Percentiles rank a stretch among this genome's conserved stretches.
Conservation (phyloP, 2,329 filamentous ascomycete genomes). For the Aureobasidium pullulans region DNA sequence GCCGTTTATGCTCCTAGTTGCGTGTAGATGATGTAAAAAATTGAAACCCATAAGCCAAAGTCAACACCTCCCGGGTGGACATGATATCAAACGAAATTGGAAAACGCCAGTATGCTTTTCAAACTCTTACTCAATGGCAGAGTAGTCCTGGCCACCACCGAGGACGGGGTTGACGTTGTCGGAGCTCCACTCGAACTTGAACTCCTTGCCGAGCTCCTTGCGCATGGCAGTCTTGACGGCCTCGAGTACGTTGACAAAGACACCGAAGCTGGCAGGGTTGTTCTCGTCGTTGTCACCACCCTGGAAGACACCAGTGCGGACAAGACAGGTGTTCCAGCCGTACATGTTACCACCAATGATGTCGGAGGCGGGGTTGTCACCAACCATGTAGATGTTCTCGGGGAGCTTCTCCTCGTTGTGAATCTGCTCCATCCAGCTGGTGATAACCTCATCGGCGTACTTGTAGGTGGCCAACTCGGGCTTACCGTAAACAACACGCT, state of each 20-base stretch:
- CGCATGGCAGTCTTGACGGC: constrained; percentile 60
- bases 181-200: constrained; percentile 62
- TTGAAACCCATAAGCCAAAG: not conserved
- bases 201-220: constrained; percentile 66
- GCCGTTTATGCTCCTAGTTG: constrained; percentile 6
- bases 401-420: constrained; percentile 65
- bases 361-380: constrained; percentile 67
- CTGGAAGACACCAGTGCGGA: constrained; percentile 72
- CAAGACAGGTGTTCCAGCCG: constrained; percentile 73
- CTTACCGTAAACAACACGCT: constrained; percentile 71
- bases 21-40: not conserved
- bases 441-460: constrained; percentile 67
- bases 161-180: constrained; percentile 63
- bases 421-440: constrained; percentile 67
- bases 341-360: constrained; percentile 75
- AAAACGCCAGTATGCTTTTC: constrained; percentile 12
- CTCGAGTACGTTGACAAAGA: constrained; percentile 66
- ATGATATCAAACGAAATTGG: constrained; percentile 3
- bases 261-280: constrained; percentile 70
- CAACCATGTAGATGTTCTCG: constrained; percentile 68
- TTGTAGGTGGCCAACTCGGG: constrained; percentile 70
- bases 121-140: constrained; percentile 47
- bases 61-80: constrained; percentile 11
- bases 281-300: constrained; percentile 67
- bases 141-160: constrained; percentile 44